Evolutionary conservation across 495 filamentous ascomycete genomes (phyloP), one percentile per base, ranked within the genome.

Genomic region (Achaetomiella virescens): DNA sequence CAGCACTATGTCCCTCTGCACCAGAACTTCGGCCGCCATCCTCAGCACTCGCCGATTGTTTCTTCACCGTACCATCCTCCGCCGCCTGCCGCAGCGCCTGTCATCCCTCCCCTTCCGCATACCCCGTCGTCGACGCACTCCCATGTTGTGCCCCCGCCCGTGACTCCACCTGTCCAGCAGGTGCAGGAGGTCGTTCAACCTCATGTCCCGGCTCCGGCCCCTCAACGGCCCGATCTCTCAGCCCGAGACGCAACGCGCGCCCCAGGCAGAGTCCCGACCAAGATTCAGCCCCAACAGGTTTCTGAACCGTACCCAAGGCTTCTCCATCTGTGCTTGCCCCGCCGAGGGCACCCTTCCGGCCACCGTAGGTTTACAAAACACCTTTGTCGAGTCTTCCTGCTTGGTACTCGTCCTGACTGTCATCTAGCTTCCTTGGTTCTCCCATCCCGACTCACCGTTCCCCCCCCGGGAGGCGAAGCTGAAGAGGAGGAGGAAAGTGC

Each of bases 401-500:
- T 18, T 9, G 18, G 15, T 22, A 2, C 31, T 15, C 4, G 21
- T 41, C 35, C 62, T 73, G 52, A 72, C 37, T 20, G 10, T 15
- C 45, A 20, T 57, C 22, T 61, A 89, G 83, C 73, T 96, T 3
- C 91, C 91, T 11, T 95, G 90, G 90, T 75, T 85, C n/a, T 95
- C 90, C 24, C 75, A 78, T 31, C 82, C 85, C 3, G 83, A 86
- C 21, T 60, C 70, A 15, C 67, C 80, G 4, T 95, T 93, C 65
- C 89, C 91, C 24, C 66, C 68, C 1, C 73, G 73, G 55, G 59
- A 68, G 6, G 44, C 70, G 27, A 72, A 60, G 61, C 62, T 66
- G 40, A 69, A 58, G 51, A 68, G 62, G 60, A 67, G 66, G 59
- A 69, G 65, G 58, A 69, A 66, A 48, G 63, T 66, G 38, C 48